phyloP scores from a whole-genome alignment of 2,329 filamentous ascomycete genomes.

The Alternaria atra region DNA sequence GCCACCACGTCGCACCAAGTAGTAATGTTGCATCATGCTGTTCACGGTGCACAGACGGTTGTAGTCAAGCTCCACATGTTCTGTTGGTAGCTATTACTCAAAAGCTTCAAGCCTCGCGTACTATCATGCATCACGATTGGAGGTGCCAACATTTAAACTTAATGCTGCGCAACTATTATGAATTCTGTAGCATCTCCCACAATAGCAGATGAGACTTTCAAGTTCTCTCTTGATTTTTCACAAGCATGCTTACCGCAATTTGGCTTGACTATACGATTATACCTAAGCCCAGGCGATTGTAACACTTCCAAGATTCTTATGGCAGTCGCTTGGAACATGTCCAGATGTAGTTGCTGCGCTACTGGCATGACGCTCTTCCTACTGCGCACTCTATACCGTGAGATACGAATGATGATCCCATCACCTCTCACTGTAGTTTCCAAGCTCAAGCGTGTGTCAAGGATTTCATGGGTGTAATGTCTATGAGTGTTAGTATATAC shows the following conservation, averaged over 20 bases:
- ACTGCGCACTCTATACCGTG: background rate
- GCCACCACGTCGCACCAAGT: background rate
- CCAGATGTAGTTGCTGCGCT: background rate
- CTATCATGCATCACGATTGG: background rate
- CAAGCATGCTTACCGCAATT: background rate
- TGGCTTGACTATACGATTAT: background rate
- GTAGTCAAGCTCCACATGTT: background rate
- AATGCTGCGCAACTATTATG: background rate
- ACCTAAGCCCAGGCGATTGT: too few species aligned
- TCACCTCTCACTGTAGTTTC: background rate
- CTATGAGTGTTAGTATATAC: background rate
- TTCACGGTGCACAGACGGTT: background rate
- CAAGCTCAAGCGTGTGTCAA: background rate
- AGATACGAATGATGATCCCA: background rate
- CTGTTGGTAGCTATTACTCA: background rate
- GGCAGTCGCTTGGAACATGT: background rate
- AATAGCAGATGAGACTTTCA: background rate
- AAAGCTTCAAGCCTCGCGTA: background rate
- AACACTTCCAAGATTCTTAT: background rate
- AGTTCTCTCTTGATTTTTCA: too few species aligned
- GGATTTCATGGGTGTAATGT: background rate
- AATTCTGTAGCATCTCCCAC: background rate
- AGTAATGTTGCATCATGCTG: background rate
- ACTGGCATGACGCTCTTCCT: background rate
- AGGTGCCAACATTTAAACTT: background rate